Evolutionary conservation across 371 early-diverging fungal species (phyloP).

Genomic region (Mucor sp.): DNA sequence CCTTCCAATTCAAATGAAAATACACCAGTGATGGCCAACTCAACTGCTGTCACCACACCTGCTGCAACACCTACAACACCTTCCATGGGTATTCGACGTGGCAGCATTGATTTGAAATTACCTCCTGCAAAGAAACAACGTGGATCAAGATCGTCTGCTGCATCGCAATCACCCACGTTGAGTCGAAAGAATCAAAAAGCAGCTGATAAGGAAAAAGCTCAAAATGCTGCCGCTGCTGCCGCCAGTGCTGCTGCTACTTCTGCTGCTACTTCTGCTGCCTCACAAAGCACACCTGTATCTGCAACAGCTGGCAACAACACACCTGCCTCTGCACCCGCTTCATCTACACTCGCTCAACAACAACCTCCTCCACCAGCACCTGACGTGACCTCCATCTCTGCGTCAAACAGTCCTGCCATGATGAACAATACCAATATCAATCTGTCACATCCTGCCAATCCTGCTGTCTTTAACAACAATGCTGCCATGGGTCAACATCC

Average conservation of each 20-base stretch:
- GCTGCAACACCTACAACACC: conserved; percentile 1
- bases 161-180: conserved; percentile 18
- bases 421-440: not conserved
- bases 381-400: conserved; percentile 7
- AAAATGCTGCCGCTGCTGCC: conserved; percentile 5
- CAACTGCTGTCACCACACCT: conserved; percentile 2
- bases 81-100: conserved; percentile 34
- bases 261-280: not conserved
- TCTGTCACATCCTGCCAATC: not conserved
- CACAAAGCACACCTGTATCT: not conserved
- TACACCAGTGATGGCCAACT: conserved; percentile 2
- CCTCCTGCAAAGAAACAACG: conserved; percentile 46
- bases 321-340: not conserved
- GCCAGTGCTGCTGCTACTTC: conserved; percentile 10
- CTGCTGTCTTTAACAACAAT: not conserved
- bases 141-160: conserved; percentile 13
- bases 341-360: conserved; percentile 2
- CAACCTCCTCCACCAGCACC: not conserved
- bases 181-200: conserved; percentile 19
- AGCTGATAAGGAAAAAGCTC: conserved; percentile 7
- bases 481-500: not conserved
- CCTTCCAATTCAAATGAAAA: conserved; percentile 2
- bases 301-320: not conserved
- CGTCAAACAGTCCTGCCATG: conserved; percentile 7
- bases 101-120: conserved; percentile 45